Evolutionary conservation across 352 stramenopile species (phyloP).

Genomic region (Globisporangium cylindrosporum): DNA sequence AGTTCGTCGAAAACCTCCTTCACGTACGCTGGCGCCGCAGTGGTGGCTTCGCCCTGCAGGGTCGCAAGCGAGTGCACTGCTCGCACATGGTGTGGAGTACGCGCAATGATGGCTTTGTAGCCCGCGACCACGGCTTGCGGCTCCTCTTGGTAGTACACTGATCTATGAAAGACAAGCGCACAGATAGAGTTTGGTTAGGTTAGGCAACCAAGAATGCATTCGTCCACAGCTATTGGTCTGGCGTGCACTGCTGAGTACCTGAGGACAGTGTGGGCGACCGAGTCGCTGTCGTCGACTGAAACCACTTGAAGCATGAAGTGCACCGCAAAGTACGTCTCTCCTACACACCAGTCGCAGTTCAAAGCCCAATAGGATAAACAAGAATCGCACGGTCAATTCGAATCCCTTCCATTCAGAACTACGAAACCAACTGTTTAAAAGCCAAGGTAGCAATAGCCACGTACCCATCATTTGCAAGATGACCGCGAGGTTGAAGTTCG

Average conservation of each 20-base stretch:
- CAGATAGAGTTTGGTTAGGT: too few species aligned
- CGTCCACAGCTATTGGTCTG: not conserved
- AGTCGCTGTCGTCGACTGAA: constrained; percentile 55
- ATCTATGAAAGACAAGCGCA: constrained; percentile 24
- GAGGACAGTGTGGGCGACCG: constrained; percentile 74
- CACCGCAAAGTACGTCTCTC: constrained; percentile 68
- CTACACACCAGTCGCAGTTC: constrained; percentile 16
- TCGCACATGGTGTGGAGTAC: constrained; percentile 42
- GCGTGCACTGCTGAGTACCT: constrained; percentile 23
- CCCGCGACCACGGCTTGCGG: constrained; percentile 46
- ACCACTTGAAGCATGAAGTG: constrained; percentile 73
- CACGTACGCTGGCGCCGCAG: constrained; percentile 61
- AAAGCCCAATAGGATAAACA: not conserved
- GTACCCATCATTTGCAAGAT: constrained; percentile 67
- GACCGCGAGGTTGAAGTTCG: constrained; percentile 76
- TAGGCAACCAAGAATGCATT: not conserved
- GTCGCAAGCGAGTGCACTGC: constrained; percentile 66
- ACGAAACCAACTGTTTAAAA: not conserved
- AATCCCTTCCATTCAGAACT: too few species aligned
- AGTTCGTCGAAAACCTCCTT: constrained; percentile 78
- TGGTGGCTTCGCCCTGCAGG: constrained; percentile 45
- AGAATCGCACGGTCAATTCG: not conserved
- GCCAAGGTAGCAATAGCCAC: not conserved
- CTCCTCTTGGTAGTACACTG: constrained; percentile 61
- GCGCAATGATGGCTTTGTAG: constrained; percentile 43